These are phyloP conservation scores for Colletotrichum lini DNA, from an alignment of 2,329 filamentous ascomycete species.

Conservation along the genomic window DNA sequence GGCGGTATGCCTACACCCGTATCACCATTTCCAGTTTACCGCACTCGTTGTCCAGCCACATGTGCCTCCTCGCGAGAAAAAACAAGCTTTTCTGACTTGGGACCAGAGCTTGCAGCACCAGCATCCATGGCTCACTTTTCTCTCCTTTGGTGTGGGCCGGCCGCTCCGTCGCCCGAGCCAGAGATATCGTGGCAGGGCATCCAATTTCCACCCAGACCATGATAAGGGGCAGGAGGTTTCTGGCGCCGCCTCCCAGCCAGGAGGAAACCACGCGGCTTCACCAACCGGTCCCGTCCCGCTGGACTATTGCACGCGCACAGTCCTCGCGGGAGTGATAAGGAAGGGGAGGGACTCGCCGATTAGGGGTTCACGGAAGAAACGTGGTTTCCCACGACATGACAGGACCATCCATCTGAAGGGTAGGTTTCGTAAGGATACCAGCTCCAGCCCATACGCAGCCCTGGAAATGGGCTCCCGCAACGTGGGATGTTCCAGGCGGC, in stretches of 20 bases:
- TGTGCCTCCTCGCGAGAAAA: background rate
- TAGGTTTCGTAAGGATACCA: background rate
- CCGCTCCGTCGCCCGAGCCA: background rate
- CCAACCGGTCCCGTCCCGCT: background rate
- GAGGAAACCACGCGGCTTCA: conserved; percentile 6
- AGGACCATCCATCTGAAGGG: background rate
- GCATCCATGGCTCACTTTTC: conserved; percentile 3
- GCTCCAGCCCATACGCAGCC: conserved; percentile 2
- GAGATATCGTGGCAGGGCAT: conserved; percentile 14
- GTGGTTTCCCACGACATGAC: background rate
- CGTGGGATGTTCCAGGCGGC: conserved; percentile 22
- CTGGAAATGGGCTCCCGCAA: background rate
- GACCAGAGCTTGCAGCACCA: conserved; percentile 6
- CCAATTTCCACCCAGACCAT: conserved; percentile 28
- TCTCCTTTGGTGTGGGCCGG: too few relatives aligned
- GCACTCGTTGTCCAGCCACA: background rate
- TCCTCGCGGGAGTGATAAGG: background rate
- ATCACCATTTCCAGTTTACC: conserved; percentile 8
- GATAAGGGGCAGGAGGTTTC: conserved; percentile 12
- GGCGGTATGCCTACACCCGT: conserved; percentile 2
- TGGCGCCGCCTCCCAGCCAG: conserved; percentile 18
- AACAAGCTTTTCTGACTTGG: conserved; percentile 35
- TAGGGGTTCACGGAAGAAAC: background rate
- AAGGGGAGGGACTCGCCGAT: too few relatives aligned
- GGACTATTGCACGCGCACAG: background rate